phyloP scores from a whole-genome alignment of 78 protist species.

The Capsaspora owczarzaki region DNA sequence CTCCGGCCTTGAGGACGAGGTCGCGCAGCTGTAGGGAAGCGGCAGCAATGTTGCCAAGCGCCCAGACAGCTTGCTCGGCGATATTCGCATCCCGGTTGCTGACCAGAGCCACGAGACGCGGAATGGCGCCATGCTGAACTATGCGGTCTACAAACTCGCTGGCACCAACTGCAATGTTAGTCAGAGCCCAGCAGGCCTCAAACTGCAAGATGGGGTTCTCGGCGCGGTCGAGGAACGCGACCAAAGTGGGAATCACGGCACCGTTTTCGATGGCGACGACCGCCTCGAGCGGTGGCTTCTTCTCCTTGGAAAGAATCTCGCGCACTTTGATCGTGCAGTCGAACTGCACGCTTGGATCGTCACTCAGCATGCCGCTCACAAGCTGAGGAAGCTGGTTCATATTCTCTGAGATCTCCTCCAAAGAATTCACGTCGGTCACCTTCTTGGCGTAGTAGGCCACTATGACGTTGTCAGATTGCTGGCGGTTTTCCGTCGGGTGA shows the following conservation, averaged over 20 bases:
- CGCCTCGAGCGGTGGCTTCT: slow-evolving; percentile 85
- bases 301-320: slow-evolving; percentile 75
- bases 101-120: slow-evolving; percentile 76
- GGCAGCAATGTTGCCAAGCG: slow-evolving; percentile 98
- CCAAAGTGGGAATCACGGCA: slow-evolving; percentile 88
- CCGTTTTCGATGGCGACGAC: slow-evolving; percentile 78
- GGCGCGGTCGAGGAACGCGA: slow-evolving; percentile 54
- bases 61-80: slow-evolving; percentile 96
- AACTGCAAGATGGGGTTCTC: slow-evolving; percentile 26
- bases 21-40: slow-evolving; percentile 83
- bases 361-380: not conserved
- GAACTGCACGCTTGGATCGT: slow-evolving; percentile 25
- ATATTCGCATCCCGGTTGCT: slow-evolving; percentile 66
- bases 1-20: slow-evolving; percentile 54
- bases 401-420: no score
- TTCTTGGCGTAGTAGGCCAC: no score
- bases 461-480: no score
- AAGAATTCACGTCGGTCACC: no score
- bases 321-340: slow-evolving; percentile 57
- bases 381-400: slow-evolving; percentile 2
- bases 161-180: slow-evolving; percentile 95
- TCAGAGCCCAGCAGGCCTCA: slow-evolving; percentile 97
- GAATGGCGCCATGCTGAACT: slow-evolving; percentile 74
- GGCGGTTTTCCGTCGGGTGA: no score
- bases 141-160: slow-evolving; percentile 81